Base-by-base conservation (phyloP, 1,284 basidiomycete species). In the Cutaneotrichosporon cutaneum region DNA sequence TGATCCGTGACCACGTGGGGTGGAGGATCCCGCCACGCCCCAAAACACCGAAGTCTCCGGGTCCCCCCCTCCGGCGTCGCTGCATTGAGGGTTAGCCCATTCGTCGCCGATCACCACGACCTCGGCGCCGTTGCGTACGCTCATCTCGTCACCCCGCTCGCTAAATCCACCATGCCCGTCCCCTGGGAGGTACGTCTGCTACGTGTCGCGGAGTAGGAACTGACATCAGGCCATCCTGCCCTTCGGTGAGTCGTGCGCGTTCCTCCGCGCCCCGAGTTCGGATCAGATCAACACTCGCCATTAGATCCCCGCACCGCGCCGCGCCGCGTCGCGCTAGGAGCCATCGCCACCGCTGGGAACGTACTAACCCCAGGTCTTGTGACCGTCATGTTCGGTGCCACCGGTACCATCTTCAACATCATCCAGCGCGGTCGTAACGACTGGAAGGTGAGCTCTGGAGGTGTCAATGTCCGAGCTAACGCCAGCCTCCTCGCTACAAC, bases 331-430 rank as follows among this genome's bases (percentile, higher is more conserved):
- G 27, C 13, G 45, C 2, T 18, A 6, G 21, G 30, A n/a, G 1
- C 10, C 5, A 30, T 4, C n/a, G 11, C n/a, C 48, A 16, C 13
- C 27, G 10, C 2, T 3, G 7, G 24, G 63, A 54, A 60, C 24
- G 39, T n/a, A 48, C 56, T 56, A 30, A 62, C 44, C 5, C 26
- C 64, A 94, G 93, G 87, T 78, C 86, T 94, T 68, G 76, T 95
- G 66, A 92, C 92, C 64, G 83, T 84, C 67, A 89, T 93, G 89
- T 96, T 95, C 79, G 91, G 87, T 64, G 87, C 87, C 5, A 88
- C 91, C 56, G 93, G 93, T 48, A 94, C 92, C 30, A 83, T 93
- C 61, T 82, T 94, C 72, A 90, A 88, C 75, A 81, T 87, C 47
- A 88, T 90, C 55, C 87, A 88, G 77, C 82, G 86, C 63, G 83